Evolutionary conservation across 75 land plant species (phyloP).

Genomic region (Pinus albicaulis): DNA sequence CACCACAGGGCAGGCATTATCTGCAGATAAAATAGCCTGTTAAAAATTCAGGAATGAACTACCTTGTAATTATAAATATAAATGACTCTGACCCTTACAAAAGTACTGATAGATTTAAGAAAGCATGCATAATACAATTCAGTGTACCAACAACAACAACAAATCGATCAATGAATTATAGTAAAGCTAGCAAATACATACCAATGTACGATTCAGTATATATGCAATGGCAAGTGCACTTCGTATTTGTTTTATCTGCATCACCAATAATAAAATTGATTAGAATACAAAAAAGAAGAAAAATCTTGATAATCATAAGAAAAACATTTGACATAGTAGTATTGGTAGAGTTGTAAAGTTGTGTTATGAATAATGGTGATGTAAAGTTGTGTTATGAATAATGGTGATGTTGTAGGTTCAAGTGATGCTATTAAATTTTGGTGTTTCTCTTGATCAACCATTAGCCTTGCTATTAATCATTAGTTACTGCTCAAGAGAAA

Average conservation of each 20-base stretch:
- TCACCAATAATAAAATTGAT: neutral
- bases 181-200: constrained; percentile 20
- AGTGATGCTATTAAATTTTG: too few species aligned
- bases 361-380: too few species aligned
- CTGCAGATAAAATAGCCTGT: constrained; percentile 23
- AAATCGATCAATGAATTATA: neutral
- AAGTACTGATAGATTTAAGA: neutral
- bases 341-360: too few species aligned
- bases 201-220: constrained; percentile 85
- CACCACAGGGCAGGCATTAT: constrained; percentile 97
- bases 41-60: neutral
- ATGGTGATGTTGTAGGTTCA: too few species aligned
- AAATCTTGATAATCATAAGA: neutral
- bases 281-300: neutral
- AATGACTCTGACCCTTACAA: neutral
- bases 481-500: too few species aligned
- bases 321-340: neutral
- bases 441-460: too few species aligned
- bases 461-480: too few species aligned
- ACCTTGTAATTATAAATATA: neutral
- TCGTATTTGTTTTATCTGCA: constrained; percentile 88
- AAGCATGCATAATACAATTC: neutral
- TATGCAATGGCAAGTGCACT: constrained; percentile 89
- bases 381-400: too few species aligned
- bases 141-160: neutral